Base-by-base conservation (phyloP, 176 grass and related monocot species). In the Triticum turgidum region DNA sequence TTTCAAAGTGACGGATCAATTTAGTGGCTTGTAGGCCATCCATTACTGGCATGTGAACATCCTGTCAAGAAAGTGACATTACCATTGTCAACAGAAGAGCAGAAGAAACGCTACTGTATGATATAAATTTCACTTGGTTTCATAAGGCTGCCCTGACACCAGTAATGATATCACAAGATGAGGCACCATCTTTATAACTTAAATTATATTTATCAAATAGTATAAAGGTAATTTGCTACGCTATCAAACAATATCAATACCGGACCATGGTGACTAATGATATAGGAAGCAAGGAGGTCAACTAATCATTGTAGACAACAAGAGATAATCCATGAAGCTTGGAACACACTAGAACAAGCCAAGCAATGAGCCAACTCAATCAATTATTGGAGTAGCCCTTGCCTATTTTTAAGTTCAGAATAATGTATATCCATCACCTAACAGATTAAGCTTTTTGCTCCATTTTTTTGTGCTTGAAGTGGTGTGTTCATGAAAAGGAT, bases 31-130 rank as follows among this genome's bases (percentile, higher is more conserved):
- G 91, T 73, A 98, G 75, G 22, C 96, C 96, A 87, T 98, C 93
- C 96, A 98, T 95, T 89, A 92, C 86, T 86, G 93, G 96, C 96
- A 98, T 98, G 83, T 90, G 89, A 79, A 98, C 91, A 93, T 98
- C 96, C 96, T 98, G 84, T 42, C 35, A 78, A 83, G 34, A 13
- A 93, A 35, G 69, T 7, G 73, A 1, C 11, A 78, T 27, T 32
- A 87, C 22, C 9, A n/a, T 9, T 67, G 65, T 74, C 18, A 61
- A 49, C 69, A 85, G 59, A 83, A 75, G 42, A 62, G 10, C 12
- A 59, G 17, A 82, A 75, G 35, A 91, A 89, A 90, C 21, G 22
- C 67, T 82, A 38, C 76, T 35, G 65, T 61, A 63, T 39, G 11
- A 38, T 37, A 69, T 49, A 80, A 2, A 29, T 49, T 84, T 87